Evolutionary conservation across 208 protist genomes (phyloP).

Genomic region (Crithidia sp.): DNA sequence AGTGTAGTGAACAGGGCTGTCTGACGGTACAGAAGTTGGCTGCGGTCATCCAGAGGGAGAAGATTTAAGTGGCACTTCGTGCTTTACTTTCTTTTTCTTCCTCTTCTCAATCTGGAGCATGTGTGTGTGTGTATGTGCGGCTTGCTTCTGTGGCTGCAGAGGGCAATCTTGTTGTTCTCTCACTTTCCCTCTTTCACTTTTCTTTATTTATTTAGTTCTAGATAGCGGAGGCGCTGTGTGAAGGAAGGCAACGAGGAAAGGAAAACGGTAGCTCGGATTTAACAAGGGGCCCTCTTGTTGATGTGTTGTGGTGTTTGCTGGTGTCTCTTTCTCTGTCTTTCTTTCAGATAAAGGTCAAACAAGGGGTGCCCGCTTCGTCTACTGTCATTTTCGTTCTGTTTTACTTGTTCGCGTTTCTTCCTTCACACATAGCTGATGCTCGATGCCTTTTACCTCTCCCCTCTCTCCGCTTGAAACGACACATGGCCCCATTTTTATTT

Average conservation of each 20-base stretch:
- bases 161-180: not conserved
- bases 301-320: slow-evolving; percentile 2
- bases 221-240: slow-evolving; percentile 9
- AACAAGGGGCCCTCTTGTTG: not conserved
- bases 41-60: no score
- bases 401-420: not conserved
- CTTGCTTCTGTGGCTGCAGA: slow-evolving; percentile 12
- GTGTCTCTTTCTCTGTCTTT: not conserved
- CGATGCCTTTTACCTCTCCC: not conserved
- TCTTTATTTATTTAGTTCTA: slow-evolving; percentile 23
- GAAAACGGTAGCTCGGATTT: not conserved
- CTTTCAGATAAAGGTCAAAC: not conserved
- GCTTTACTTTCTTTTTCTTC: no score
- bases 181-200: slow-evolving; percentile 6
- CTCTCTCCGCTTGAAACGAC: not conserved
- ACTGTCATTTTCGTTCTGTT: not conserved
- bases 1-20: no score
- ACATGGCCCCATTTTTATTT: not conserved
- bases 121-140: not conserved
- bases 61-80: no score
- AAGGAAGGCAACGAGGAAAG: slow-evolving; percentile 6
- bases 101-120: no score
- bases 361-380: not conserved
- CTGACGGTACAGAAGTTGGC: no score
- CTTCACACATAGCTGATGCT: not conserved